Percentiles rank a stretch among this genome's conserved stretches.
These are phyloP conservation scores for Solanum hybrid DNA, from an alignment of 305 asterid genomes.

Conservation along the genomic window DNA sequence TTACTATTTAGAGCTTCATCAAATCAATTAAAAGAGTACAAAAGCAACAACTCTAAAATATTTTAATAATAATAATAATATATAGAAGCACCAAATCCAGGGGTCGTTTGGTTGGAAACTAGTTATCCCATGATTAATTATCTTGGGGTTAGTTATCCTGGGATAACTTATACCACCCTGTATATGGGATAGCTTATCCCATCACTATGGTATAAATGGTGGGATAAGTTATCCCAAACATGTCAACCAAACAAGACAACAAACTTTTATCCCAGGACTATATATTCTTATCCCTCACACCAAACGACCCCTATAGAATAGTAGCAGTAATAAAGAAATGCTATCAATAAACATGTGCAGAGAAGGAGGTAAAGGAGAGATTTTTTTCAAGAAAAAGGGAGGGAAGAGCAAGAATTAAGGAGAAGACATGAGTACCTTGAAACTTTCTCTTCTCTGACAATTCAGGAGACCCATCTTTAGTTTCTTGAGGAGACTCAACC, in stretches of 20 bases:
- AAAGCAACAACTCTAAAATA: background rate
- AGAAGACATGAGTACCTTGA: slow-evolving; percentile 14
- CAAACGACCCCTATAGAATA: background rate
- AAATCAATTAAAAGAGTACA: background rate
- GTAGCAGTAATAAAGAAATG: background rate
- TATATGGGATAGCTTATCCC: too few relatives aligned
- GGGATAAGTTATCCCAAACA: too few relatives aligned
- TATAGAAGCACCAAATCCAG: background rate
- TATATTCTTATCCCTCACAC: too few relatives aligned
- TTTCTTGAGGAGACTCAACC: slow-evolving; percentile 1
- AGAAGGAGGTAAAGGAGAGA: background rate
- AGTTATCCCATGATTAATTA: too few relatives aligned
- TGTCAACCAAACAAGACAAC: too few relatives aligned
- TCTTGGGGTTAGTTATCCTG: too few relatives aligned
- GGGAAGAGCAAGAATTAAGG: background rate
- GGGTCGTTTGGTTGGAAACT: too few relatives aligned
- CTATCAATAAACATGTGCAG: background rate
- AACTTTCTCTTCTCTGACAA: slow-evolving; percentile 20
- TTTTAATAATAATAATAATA: too few relatives aligned
- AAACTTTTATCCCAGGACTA: too few relatives aligned
- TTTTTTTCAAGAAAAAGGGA: background rate
- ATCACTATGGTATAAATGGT: too few relatives aligned
- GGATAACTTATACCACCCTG: too few relatives aligned
- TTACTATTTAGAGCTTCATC: background rate
- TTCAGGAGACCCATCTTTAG: background rate